Evolutionary conservation across 345 rosid genomes (phyloP).

Genomic region (Dovyalis caffra): DNA sequence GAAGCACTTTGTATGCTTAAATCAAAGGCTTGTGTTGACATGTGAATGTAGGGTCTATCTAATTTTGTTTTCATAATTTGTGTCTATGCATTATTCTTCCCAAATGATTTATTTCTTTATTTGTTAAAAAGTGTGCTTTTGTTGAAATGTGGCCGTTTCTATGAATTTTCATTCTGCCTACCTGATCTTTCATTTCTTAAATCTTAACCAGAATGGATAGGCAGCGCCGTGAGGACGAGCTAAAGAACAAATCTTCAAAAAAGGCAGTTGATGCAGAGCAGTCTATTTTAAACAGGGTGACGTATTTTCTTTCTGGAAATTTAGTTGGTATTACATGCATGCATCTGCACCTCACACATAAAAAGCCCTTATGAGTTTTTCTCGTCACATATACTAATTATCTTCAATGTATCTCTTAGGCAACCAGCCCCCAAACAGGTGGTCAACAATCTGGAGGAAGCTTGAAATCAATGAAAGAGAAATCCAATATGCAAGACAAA

Average conservation of each 20-base stretch:
- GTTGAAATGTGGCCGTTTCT: not conserved
- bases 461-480: constrained; percentile 85
- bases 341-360: not conserved
- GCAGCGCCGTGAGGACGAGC: constrained; percentile 96
- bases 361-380: not conserved
- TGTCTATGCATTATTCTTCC: not conserved
- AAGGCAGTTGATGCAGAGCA: constrained; percentile 87
- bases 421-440: constrained; percentile 85
- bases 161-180: not conserved
- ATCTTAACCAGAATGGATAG: constrained; percentile 74
- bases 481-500: constrained; percentile 61
- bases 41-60: not conserved
- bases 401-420: constrained; percentile 42
- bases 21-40: not conserved
- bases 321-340: constrained; percentile 7
- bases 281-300: constrained; percentile 68
- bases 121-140: not conserved
- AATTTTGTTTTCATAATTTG: not conserved
- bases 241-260: constrained; percentile 78
- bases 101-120: not conserved
- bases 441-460: constrained; percentile 71
- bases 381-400: not conserved
- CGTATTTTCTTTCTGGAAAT: constrained; percentile 11
- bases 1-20: not conserved
- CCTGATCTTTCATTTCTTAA: not conserved